Conservation (phyloP, 2,329 filamentous ascomycete species). For the Calonectria henricotiae region DNA sequence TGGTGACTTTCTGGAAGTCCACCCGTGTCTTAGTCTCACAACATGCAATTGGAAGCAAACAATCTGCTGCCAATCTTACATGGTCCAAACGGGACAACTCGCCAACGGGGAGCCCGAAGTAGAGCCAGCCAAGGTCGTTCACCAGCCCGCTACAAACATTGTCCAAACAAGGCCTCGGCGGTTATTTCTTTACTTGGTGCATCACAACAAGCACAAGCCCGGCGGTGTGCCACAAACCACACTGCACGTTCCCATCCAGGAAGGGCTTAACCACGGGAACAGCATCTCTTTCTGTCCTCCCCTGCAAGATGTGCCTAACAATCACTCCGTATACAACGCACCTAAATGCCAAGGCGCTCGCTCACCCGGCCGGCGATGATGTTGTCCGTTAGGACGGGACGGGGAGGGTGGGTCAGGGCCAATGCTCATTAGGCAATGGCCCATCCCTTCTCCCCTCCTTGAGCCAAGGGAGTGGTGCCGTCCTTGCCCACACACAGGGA, state of each 20-base stretch:
- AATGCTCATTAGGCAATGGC: slow-evolving; percentile 58
- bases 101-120: slow-evolving; percentile 10
- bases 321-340: slow-evolving; percentile 14
- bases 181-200: slow-evolving; percentile 32
- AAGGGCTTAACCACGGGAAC: slow-evolving; percentile 36
- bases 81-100: neutral
- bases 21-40: neutral
- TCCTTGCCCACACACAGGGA: slow-evolving; percentile 37
- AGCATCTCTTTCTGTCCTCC: neutral
- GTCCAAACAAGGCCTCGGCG: slow-evolving; percentile 37
- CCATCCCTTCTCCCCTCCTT: slow-evolving; percentile 27
- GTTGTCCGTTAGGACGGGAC: slow-evolving; percentile 46
- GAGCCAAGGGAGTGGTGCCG: slow-evolving; percentile 36
- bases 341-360: slow-evolving; percentile 41
- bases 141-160: slow-evolving; percentile 49
- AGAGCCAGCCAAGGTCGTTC: slow-evolving; percentile 24
- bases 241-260: slow-evolving; percentile 34
- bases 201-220: slow-evolving; percentile 38
- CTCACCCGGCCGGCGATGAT: slow-evolving; percentile 46
- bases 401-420: slow-evolving; percentile 51
- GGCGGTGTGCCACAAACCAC: slow-evolving; percentile 48
- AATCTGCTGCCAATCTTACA: neutral
- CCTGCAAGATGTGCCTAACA: slow-evolving; percentile 8
- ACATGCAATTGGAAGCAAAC: neutral
- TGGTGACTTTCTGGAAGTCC: neutral